Evolutionary conservation across 2,329 filamentous ascomycete species (phyloP), one percentile per base, ranked within the genome.

Genomic region (Neopestalotiopsis rosae): DNA sequence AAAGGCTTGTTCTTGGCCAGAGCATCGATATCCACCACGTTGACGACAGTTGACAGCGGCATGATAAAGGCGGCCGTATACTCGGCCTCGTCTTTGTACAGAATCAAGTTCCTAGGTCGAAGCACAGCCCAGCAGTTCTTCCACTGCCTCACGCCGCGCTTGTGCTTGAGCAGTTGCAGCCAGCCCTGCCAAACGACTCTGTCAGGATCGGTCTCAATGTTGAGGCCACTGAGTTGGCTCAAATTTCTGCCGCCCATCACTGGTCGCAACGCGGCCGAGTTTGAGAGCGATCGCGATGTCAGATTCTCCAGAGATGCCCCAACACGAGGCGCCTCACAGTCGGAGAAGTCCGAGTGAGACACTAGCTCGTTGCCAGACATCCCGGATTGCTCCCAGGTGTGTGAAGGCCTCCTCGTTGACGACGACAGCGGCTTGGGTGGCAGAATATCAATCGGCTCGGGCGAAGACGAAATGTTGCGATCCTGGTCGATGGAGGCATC

Each of bases 101-200:
- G 88, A 17, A 94, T 92, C 40, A 99, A 84, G 71, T 93, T 94
- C 65, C 92, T 91, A 1, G 94, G 92, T 40, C 96, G 92, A 65
- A 99, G 87, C 0, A 98, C 96, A 13, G 92, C 92, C 96, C 96
- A 98, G 69, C 94, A 87, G 74, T 94, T 92, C 84, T 97, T 98
- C 96, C 96, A 99, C 76, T 97, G 93, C 61, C 92, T 90, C 67
- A 99, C 86, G 9, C 94, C 94, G 28, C 91, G 87, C 76, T 94
- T 95, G 71, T 91, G 93, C 75, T 93, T 94, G 68, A 98, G 88
- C 71, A 94, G 90, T 79, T 93, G 92, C 40, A 98, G 88, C 86
- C 94, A 95, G 65, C 95, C 95, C 78, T 98, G 94, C 88, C 93
- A 97, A 59, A 98, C 88, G n/a, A 98, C 92, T 32, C 95, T 91